Evolutionary conservation across 176 grass and related monocot genomes (phyloP).

Genomic region (Rhynchospora breviuscula): DNA sequence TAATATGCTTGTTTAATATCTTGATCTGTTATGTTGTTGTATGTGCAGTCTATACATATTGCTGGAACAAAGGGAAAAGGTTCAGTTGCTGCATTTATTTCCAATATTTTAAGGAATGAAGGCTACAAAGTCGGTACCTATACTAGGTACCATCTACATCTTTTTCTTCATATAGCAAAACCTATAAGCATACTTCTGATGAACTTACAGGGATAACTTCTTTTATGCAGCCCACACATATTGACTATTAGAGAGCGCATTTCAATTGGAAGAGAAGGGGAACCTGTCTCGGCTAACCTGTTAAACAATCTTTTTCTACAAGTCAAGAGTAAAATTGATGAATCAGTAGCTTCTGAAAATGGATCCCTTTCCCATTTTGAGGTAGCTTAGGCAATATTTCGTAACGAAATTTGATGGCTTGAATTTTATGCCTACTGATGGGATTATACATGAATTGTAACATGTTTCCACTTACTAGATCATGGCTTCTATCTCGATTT

Average conservation of each 20-base stretch:
- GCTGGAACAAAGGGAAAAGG: constrained; percentile 98
- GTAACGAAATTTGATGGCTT: not conserved
- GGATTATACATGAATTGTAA: not conserved
- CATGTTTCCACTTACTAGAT: constrained; percentile 8
- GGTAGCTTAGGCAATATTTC: constrained; percentile 37
- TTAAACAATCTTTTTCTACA: constrained; percentile 45
- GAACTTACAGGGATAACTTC: not conserved
- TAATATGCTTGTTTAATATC: not conserved
- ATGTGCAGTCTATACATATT: constrained; percentile 68
- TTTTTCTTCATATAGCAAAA: not conserved
- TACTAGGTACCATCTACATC: constrained; percentile 48
- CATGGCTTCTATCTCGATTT: not conserved
- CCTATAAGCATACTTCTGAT: not conserved
- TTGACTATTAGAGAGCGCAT: constrained; percentile 73
- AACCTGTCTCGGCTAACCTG: constrained; percentile 46
- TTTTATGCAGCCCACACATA: constrained; percentile 67
- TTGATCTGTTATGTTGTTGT: not conserved
- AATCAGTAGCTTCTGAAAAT: constrained; percentile 71
- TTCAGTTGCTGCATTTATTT: constrained; percentile 65
- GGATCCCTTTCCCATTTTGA: constrained; percentile 79
- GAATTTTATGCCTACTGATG: not conserved
- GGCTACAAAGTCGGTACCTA: constrained; percentile 84
- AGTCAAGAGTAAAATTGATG: constrained; percentile 57
- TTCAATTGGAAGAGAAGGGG: constrained; percentile 63
- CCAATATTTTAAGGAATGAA: constrained; percentile 76